Base-by-base conservation (phyloP, 1,284 basidiomycete genomes). In the Heliocybe sulcata region DNA sequence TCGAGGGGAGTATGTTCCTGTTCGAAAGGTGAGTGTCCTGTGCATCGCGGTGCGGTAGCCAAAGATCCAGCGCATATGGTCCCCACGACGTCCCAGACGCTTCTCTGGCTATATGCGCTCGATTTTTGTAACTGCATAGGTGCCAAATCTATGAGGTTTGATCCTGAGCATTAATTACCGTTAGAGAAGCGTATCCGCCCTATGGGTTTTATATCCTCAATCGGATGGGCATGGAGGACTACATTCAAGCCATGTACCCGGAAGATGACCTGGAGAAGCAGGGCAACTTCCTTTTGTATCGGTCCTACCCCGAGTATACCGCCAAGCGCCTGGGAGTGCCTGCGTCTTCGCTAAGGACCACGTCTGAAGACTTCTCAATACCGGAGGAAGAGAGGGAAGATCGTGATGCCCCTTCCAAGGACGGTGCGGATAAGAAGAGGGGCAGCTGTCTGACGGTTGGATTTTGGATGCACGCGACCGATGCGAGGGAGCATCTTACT, bases 141-240 rank as follows among this genome's bases (percentile, higher is more conserved):
- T 4, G 14, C 27, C 12, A 25, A n/a, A 25, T 49, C 47, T 26
- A 29, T 26, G 6, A 11, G 6, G 27, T 49, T 26, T 11, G 33
- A 14, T 23, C 19, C 38, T 42, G 12, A 42, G 16, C 16, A n/a
- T 6, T 42, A 6, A 42, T 42, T 42, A 8, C 19, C 16, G 6
- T 9, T 61, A 85, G 83, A 61, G 74, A 81, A 55, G 73, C 79
- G 25, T 87, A 88, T 67, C 92, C 92, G 0, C 83, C 83, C 35
- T 92, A 93, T 65, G 92, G 91, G 10, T 85, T 93, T 66, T 94
- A 90, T 68, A 85, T 94, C 57, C 76, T 94, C 60, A 95, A 95
- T 67, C 83, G 92, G 49, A 83, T 88, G 65, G 90, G 90, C n/a
- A 84, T 83, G 66, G 85, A 90, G 52, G 92, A 94, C 67, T 91